Base-by-base conservation (phyloP, 1,139 yeast genomes). In the Protomyces lactucae-debilis region DNA sequence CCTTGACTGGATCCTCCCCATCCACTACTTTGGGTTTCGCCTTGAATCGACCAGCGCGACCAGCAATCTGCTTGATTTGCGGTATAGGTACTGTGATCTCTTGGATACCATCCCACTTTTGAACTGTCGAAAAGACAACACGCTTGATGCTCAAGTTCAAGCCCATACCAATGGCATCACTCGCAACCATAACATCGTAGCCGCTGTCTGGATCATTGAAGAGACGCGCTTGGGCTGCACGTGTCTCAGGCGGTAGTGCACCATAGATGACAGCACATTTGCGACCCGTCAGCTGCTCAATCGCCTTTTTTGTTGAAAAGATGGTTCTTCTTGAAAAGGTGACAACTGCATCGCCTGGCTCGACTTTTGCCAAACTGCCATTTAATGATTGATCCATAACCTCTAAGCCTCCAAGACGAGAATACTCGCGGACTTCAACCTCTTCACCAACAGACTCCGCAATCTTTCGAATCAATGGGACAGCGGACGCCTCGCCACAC, bases 81-180 rank as follows among this genome's bases (percentile, higher is more conserved):
- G 95, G 86, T 3, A 82, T 77, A 0, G 87, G 78, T 52, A 92
- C 75, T 1, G 75, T 75, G 2, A 76, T 76, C 68, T 79, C 75
- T 23, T 75, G 76, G 18, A 72, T 73, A 3, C 98, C 98, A 72
- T 91, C 84, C 71, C 82, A 93, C 74, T 93, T 95, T 60, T 74
- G 75, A 28, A 83, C 78, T 0, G 86, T 80, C 36, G 87, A 83
- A 71, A 93, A 92, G 1, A 93, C 82, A 16, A 93, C 83, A 65
- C 99, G 78, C 67, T 85, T 84, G 69, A 93, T 91, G 32, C 65
- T 57, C 71, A 93, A 79, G 72, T 93, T 93, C 63, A 93, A 79
- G 0, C 99, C 99, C 98, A 93, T 93, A 1, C 99, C 99, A 66
- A 93, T 85, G 0, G 99, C 99, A 77, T 93, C 99, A 0, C 97